Conservation (phyloP, 176 grass and related monocot genomes). For the Carex littledalei region DNA sequence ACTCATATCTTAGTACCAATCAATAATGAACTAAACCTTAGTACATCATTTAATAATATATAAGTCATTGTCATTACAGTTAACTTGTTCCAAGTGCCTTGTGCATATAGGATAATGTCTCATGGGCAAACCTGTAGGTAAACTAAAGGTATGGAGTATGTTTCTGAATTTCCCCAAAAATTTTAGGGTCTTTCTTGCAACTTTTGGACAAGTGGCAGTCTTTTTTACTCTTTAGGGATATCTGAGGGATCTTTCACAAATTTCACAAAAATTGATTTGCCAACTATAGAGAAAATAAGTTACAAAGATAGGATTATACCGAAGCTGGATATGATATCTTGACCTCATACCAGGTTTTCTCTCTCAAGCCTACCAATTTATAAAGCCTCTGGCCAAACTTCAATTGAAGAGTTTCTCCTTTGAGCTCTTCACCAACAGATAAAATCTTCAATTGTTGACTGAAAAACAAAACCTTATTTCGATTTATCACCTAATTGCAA, state of each 20-base stretch:
- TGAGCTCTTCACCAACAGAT: constrained; percentile 47
- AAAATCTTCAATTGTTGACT: constrained; percentile 43
- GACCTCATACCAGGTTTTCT: constrained; percentile 73
- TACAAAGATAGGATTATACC: constrained; percentile 36
- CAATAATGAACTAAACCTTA: not conserved
- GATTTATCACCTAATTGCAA: not conserved
- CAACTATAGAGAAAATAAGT: not conserved
- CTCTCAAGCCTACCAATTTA: constrained; percentile 39
- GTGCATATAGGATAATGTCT: not conserved
- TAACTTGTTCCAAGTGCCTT: not conserved
- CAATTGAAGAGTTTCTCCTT: constrained; percentile 50
- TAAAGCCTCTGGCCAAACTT: constrained; percentile 41
- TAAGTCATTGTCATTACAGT: not conserved
- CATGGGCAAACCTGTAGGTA: not conserved
- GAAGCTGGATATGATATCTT: constrained; percentile 95
- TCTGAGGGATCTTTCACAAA: not conserved
- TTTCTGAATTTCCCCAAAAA: not conserved
- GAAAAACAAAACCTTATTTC: constrained; percentile 7
- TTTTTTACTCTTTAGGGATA: not conserved
- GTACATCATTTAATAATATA: not conserved
- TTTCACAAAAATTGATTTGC: not conserved
- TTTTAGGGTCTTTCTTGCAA: not conserved
- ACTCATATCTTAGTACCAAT: not conserved
- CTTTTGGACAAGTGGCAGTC: not conserved
- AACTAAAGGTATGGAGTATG: not conserved